A percentile compares a stretch with the other conserved stretches of the same genome.
Conservation (phyloP, 495 filamentous ascomycete species). For the Ramalina intermedia region DNA sequence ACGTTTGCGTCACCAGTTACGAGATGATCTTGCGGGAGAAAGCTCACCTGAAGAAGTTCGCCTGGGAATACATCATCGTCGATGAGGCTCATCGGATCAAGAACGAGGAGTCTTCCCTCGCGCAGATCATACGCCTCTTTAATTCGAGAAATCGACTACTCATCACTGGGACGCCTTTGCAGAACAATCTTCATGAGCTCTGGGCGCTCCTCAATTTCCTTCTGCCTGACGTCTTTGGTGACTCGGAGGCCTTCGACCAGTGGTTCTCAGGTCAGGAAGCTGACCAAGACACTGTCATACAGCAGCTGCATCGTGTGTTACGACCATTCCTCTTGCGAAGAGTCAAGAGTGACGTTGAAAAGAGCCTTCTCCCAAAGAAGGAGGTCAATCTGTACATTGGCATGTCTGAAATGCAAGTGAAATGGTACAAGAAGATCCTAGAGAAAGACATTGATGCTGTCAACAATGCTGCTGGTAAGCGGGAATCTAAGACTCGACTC, state of each 20-base stretch:
- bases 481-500: slow-evolving; percentile 97
- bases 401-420: slow-evolving; percentile 98
- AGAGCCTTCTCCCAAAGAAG: slow-evolving; percentile 94
- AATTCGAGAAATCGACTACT: slow-evolving; percentile 89
- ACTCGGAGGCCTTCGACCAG: slow-evolving; percentile 93
- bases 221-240: slow-evolving; percentile 93
- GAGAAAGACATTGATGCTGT: slow-evolving; percentile 99
- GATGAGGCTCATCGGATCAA: slow-evolving; percentile 99
- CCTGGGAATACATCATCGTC: slow-evolving; percentile 99
- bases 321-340: slow-evolving; percentile 89
- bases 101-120: slow-evolving; percentile 94
- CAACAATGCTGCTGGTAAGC: slow-evolving; percentile 90
- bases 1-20: slow-evolving; percentile 90
- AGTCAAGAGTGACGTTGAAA: slow-evolving; percentile 97
- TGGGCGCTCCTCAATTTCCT: slow-evolving; percentile 98
- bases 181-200: slow-evolving; percentile 98
- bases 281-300: slow-evolving; percentile 91
- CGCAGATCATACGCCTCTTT: slow-evolving; percentile 94
- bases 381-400: slow-evolving; percentile 95
- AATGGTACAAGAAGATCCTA: slow-evolving; percentile 98
- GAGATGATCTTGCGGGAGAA: slow-evolving; percentile 96
- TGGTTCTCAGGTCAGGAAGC: slow-evolving; percentile 87
- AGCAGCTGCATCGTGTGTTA: slow-evolving; percentile 87
- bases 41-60: slow-evolving; percentile 87
- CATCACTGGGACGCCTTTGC: slow-evolving; percentile 93